phyloP scores from a whole-genome alignment of 2,329 filamentous ascomycete species.

The Fusarium falciforme region DNA sequence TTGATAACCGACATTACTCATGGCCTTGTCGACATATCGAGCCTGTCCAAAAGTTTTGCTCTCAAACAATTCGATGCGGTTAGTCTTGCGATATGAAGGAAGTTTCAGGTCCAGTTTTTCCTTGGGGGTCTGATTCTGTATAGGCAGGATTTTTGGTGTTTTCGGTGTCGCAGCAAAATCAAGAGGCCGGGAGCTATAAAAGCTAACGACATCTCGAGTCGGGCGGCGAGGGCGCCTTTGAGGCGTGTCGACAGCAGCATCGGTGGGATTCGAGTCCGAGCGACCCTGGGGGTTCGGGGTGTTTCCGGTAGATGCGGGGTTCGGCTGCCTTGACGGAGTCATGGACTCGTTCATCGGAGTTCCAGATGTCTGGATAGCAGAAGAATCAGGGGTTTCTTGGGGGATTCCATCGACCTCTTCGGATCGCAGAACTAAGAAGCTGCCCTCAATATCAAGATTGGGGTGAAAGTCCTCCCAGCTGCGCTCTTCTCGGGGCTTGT shows the following conservation, averaged over 20 bases:
- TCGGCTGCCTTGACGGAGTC: conserved; percentile 60
- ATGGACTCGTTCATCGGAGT: conserved; percentile 53
- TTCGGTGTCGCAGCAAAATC: conserved; percentile 61
- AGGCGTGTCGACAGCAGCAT: conserved; percentile 48
- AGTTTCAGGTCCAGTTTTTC: conserved; percentile 82
- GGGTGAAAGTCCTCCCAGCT: conserved; percentile 99
- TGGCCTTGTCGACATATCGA: conserved; percentile 93
- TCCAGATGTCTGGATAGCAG: conserved; percentile 45
- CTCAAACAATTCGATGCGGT: conserved; percentile 84
- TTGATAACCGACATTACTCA: conserved; percentile 96
- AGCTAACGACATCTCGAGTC: conserved; percentile 62
- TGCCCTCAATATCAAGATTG: conserved; percentile 88
- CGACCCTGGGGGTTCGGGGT: conserved; percentile 54
- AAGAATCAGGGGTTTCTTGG: conserved; percentile 52
- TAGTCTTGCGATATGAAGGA: conserved; percentile 80
- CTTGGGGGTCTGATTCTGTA: conserved; percentile 82
- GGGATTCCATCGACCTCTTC: conserved; percentile 85
- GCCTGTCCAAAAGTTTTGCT: conserved; percentile 86
- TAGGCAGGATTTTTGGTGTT: conserved; percentile 75
- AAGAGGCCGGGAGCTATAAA: conserved; percentile 63
- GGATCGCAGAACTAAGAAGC: conserved; percentile 81
- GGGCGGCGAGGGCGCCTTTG: conserved; percentile 56
- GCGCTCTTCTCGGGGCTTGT: conserved; percentile 96
- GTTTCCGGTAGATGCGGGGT: conserved; percentile 56
- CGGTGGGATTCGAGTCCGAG: conserved; percentile 47